phyloP scores from a whole-genome alignment of 495 filamentous ascomycete genomes.

The Penicillium herquei region DNA sequence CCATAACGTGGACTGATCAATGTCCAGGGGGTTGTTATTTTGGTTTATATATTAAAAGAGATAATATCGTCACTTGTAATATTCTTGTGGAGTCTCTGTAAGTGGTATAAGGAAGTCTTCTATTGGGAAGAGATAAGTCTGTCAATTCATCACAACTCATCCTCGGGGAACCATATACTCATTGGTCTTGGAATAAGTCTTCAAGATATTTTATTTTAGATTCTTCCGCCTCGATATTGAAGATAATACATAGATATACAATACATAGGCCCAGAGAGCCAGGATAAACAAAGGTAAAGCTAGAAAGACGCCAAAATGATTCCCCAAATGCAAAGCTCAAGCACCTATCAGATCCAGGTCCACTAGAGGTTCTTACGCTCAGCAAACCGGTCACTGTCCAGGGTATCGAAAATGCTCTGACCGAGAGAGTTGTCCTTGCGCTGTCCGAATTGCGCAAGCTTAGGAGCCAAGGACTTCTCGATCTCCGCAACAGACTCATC shows the following conservation, averaged over 20 bases:
- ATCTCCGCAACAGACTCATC: conserved; percentile 57
- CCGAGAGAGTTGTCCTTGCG: conserved; percentile 39
- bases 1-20: no score
- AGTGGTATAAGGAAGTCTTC: no score
- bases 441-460: conserved; percentile 63
- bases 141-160: no score
- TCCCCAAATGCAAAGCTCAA: conserved; percentile 18
- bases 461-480: conserved; percentile 57
- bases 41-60: no score
- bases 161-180: no score
- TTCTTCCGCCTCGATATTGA: neutral
- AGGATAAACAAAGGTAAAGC: conserved; percentile 14
- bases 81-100: no score
- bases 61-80: no score
- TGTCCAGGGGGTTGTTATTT: no score
- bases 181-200: no score
- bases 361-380: conserved; percentile 28
- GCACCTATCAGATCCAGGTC: conserved; percentile 16
- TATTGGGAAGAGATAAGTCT: no score
- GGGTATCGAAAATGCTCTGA: conserved; percentile 24
- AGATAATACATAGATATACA: conserved; percentile 13
- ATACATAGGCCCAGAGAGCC: conserved; percentile 17
- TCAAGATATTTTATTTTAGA: no score
- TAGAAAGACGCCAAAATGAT: conserved; percentile 20
- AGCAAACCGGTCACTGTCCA: conserved; percentile 34